Evolutionary conservation across 495 filamentous ascomycete species (phyloP).

Genomic region (Letharia lupina): DNA sequence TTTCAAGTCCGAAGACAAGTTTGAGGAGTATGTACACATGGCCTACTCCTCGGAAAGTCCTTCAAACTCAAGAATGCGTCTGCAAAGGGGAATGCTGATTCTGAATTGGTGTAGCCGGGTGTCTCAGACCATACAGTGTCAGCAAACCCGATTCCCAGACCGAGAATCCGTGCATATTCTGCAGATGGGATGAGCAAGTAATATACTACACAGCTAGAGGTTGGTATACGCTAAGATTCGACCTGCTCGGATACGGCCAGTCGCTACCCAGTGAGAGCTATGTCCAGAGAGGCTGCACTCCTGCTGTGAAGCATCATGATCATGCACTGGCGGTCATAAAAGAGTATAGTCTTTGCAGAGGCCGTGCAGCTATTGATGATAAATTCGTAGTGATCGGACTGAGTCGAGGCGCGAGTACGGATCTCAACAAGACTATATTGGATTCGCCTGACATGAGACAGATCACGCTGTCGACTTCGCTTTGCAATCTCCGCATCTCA

Average conservation of each 20-base stretch:
- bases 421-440: background rate
- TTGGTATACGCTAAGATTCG: conserved; percentile 5
- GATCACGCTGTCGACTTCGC: conserved; percentile 7
- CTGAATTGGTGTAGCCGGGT: background rate
- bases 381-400: conserved; percentile 11
- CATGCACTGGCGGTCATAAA: conserved; percentile 7
- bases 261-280: conserved; percentile 7
- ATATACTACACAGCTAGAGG: conserved; percentile 6
- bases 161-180: background rate
- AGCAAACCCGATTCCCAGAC: background rate
- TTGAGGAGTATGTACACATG: too few species aligned
- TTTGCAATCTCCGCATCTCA: background rate
- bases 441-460: background rate
- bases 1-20: background rate
- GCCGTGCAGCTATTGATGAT: background rate
- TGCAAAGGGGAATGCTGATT: too few species aligned
- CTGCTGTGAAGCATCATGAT: conserved; percentile 12
- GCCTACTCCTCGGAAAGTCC: background rate
- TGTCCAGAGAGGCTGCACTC: background rate
- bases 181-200: conserved; percentile 10
- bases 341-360: background rate
- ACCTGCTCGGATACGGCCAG: conserved; percentile 13
- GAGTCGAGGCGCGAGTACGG: conserved; percentile 9
- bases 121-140: conserved; percentile 10
- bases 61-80: background rate